Conservation (phyloP, 768 basidiomycete species). For the Ephemerocybe angulata region DNA sequence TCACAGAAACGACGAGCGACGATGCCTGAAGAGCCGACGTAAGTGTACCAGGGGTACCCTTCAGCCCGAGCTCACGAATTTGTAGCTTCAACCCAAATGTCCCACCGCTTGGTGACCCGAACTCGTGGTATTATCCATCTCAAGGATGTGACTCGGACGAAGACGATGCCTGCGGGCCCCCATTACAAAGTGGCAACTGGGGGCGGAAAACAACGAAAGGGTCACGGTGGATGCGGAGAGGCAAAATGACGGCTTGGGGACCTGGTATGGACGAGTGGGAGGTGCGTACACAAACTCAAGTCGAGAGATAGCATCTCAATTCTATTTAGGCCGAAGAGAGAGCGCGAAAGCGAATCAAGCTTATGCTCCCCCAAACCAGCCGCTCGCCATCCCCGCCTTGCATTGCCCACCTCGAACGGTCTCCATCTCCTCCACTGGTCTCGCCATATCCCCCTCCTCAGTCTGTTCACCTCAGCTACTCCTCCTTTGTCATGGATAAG, state of each 20-base stretch:
- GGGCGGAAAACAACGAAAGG: constrained; percentile 72
- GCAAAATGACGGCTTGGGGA: constrained; percentile 83
- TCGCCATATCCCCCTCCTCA: constrained; percentile 73
- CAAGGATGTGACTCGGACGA: constrained; percentile 68
- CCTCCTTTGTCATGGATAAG: constrained; percentile 84
- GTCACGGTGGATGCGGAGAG: constrained; percentile 78
- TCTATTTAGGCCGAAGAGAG: constrained; percentile 68
- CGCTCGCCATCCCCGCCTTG: constrained; percentile 70
- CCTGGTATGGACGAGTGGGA: constrained; percentile 85
- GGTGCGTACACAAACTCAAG: constrained; percentile 38
- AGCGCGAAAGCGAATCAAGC: constrained; percentile 74
- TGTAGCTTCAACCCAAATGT: constrained; percentile 17
- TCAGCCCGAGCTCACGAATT: neutral
- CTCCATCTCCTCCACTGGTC: constrained; percentile 69
- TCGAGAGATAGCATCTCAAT: constrained; percentile 9
- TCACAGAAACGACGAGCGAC: constrained; percentile 21
- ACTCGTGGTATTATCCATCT: constrained; percentile 84
- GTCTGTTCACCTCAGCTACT: constrained; percentile 67
- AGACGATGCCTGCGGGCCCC: constrained; percentile 32
- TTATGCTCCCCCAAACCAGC: constrained; percentile 55
- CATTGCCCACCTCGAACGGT: constrained; percentile 73
- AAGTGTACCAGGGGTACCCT: constrained; percentile 16
- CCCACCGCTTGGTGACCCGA: constrained; percentile 62
- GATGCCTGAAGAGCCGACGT: constrained; percentile 26
- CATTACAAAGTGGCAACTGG: constrained; percentile 68